Percentiles rank a stretch among this genome's conserved stretches.
Evolutionary conservation across 1,284 basidiomycete species (phyloP).

Genomic region (Sutorius eximius): DNA sequence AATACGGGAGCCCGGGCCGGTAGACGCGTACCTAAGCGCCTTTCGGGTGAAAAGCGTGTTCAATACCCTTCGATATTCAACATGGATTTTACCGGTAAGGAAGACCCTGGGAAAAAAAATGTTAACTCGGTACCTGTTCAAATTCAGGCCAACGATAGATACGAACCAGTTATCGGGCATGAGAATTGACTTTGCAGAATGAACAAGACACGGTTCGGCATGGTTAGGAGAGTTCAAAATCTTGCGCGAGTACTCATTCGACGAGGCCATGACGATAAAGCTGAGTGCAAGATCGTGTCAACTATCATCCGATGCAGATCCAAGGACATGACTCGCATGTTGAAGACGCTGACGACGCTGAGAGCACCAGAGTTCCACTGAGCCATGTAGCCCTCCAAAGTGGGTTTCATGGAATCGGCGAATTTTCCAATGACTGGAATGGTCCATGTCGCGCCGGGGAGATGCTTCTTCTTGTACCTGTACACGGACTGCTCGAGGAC

Average conservation of each 20-base stretch:
- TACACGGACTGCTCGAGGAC: slow-evolving; percentile 83
- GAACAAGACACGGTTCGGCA: slow-evolving; percentile 92
- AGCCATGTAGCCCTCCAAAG: slow-evolving; percentile 85
- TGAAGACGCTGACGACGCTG: slow-evolving; percentile 89
- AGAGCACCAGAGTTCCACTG: slow-evolving; percentile 88
- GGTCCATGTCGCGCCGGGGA: slow-evolving; percentile 88
- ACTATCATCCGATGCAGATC: neutral
- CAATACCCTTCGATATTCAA: slow-evolving; percentile 91
- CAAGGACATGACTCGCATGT: slow-evolving; percentile 67
- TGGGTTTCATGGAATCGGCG: slow-evolving; percentile 84
- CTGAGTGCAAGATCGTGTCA: slow-evolving; percentile 42
- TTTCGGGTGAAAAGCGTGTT: slow-evolving; percentile 94
- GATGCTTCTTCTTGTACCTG: slow-evolving; percentile 80
- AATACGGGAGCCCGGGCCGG: neutral
- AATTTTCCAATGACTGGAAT: slow-evolving; percentile 95
- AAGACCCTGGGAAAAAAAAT: slow-evolving; percentile 77
- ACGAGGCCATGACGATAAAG: slow-evolving; percentile 95
- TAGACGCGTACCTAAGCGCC: slow-evolving; percentile 70
- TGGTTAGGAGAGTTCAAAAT: slow-evolving; percentile 89
- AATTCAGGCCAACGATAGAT: neutral
- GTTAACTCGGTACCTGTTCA: neutral
- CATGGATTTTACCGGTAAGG: slow-evolving; percentile 90
- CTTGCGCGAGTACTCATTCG: slow-evolving; percentile 88
- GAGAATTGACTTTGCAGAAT: slow-evolving; percentile 89
- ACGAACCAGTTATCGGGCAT: slow-evolving; percentile 87